Evolutionary conservation across 257 asterid species (phyloP).

Genomic region (Linderniella brevidens): DNA sequence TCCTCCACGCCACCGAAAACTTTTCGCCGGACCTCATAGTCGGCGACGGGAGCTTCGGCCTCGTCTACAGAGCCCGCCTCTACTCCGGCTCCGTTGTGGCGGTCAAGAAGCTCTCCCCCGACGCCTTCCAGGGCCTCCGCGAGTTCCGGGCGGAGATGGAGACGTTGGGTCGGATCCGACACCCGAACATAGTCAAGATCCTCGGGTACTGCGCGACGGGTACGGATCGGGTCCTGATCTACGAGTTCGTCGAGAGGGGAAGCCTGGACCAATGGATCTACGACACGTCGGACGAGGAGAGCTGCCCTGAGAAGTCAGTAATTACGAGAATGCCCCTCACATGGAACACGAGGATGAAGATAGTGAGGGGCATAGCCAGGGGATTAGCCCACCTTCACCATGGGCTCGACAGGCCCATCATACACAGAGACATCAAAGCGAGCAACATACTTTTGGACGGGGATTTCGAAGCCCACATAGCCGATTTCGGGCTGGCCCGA

Average conservation of each 20-base stretch:
- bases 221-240: constrained; percentile 51
- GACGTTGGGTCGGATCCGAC: constrained; percentile 62
- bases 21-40: constrained; percentile 61
- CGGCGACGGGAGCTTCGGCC: constrained; percentile 89
- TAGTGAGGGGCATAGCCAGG: constrained; percentile 42
- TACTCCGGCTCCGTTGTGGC: constrained; percentile 56
- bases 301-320: constrained; percentile 9
- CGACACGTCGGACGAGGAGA: constrained; percentile 29
- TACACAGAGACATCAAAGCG: constrained; percentile 69
- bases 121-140: constrained; percentile 80
- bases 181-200: constrained; percentile 52
- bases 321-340: constrained; percentile 23
- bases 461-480: constrained; percentile 51
- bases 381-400: constrained; percentile 62
- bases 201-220: constrained; percentile 64
- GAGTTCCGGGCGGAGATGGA: constrained; percentile 95
- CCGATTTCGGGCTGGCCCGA: constrained; percentile 81
- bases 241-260: constrained; percentile 67
- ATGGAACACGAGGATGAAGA: constrained; percentile 46
- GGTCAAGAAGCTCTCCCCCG: constrained; percentile 48
- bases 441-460: constrained; percentile 48
- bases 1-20: constrained; percentile 40
- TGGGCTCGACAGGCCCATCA: constrained; percentile 28
- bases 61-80: constrained; percentile 65
- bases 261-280: constrained; percentile 87